Conservation (phyloP, 169 alveolate genomes). For the Theileria equi region DNA sequence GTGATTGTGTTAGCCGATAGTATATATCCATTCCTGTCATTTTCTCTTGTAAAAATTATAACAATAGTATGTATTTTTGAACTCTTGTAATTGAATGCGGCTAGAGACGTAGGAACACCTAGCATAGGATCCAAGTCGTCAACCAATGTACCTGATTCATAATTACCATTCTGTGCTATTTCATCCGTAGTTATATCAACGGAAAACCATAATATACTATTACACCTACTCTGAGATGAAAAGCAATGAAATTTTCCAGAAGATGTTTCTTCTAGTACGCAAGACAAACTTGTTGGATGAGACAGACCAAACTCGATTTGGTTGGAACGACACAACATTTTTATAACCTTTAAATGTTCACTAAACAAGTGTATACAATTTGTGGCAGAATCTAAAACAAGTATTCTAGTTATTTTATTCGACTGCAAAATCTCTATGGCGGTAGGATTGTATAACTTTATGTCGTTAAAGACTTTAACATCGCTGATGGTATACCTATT, state of each 20-base stretch:
- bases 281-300: constrained; percentile 19
- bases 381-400: background rate
- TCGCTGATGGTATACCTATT: background rate
- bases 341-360: background rate
- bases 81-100: constrained; percentile 5
- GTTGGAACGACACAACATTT: background rate
- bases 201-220: constrained; percentile 1
- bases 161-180: background rate
- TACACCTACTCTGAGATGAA: background rate
- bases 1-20: background rate
- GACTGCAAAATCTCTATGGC: constrained; percentile 25
- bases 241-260: constrained; percentile 9
- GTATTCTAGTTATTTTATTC: background rate
- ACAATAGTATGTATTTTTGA: background rate
- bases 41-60: constrained; percentile 20
- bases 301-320: background rate
- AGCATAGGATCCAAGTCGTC: constrained; percentile 33
- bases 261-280: background rate
- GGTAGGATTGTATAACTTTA: background rate
- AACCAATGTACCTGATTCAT: constrained; percentile 6
- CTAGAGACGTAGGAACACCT: constrained; percentile 23
- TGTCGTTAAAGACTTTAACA: background rate
- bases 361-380: constrained; percentile 14
- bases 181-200: background rate
- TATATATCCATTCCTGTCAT: constrained; percentile 26